Conservation (phyloP, 1,284 basidiomycete genomes). For the Inonotus hispidus region DNA sequence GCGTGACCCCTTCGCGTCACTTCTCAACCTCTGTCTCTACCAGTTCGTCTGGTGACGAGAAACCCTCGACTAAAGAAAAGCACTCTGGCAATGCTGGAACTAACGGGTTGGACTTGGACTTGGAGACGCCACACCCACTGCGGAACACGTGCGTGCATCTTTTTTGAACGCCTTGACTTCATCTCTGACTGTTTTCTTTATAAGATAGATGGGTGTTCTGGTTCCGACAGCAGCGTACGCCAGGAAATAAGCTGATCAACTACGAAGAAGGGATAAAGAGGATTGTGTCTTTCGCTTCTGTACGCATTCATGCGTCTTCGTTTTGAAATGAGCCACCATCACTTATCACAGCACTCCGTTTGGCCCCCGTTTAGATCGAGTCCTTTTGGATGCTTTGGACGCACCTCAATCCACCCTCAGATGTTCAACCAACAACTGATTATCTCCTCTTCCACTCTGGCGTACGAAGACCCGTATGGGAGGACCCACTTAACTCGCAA, state of each 20-base stretch:
- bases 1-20: conserved; percentile 57
- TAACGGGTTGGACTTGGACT: conserved; percentile 27
- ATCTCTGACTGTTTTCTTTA: conserved; percentile 5
- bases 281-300: conserved; percentile 71
- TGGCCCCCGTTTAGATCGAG: conserved; percentile 44
- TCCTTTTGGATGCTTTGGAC: conserved; percentile 83
- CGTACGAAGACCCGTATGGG: conserved; percentile 82
- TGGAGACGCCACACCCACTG: conserved; percentile 54
- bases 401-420: conserved; percentile 70
- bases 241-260: conserved; percentile 73
- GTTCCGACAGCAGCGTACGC: conserved; percentile 78
- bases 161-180: conserved; percentile 15
- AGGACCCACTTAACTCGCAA: conserved; percentile 79
- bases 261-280: conserved; percentile 88
- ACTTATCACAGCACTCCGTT: neutral
- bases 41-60: conserved; percentile 37
- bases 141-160: conserved; percentile 74
- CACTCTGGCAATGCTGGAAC: conserved; percentile 31
- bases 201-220: conserved; percentile 72
- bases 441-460: conserved; percentile 82
- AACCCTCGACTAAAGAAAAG: conserved; percentile 40
- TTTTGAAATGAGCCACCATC: neutral
- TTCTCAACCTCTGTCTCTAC: conserved; percentile 62
- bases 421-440: conserved; percentile 73
- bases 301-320: conserved; percentile 31